Conservation (phyloP, 495 filamentous ascomycete genomes). For the Tuber brumale region DNA sequence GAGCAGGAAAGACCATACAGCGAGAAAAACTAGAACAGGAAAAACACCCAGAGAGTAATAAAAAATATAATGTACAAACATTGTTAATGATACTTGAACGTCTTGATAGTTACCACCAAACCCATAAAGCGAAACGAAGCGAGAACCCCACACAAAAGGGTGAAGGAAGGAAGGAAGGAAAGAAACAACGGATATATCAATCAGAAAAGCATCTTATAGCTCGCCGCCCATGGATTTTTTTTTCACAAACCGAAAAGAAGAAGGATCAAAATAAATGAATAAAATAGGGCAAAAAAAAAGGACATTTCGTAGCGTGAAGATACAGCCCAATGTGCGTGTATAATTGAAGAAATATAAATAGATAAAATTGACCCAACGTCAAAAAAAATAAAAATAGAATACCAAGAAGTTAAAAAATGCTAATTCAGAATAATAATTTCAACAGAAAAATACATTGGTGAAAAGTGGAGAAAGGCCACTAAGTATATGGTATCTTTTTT, state of each 20-base stretch:
- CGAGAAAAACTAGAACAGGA: constrained; percentile 1
- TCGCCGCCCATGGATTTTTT: constrained; percentile 15
- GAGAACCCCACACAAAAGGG: constrained; percentile 4
- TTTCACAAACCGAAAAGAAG: constrained; percentile 1
- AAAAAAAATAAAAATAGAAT: neutral
- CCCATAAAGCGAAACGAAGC: constrained; percentile 14
- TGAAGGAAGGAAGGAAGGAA: neutral
- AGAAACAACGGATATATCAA: neutral
- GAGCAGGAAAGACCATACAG: neutral
- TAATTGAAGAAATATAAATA: constrained; percentile 12
- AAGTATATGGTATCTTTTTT: constrained; percentile 31
- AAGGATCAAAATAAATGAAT: constrained; percentile 9
- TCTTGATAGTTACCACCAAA: constrained; percentile 39
- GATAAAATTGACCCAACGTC: constrained; percentile 15
- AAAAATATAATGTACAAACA: constrained; percentile 17
- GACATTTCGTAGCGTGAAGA: constrained; percentile 24
- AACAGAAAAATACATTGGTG: constrained; percentile 26
- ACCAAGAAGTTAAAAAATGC: neutral
- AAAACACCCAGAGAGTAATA: constrained; percentile 13
- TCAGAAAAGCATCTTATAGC: constrained; percentile 20
- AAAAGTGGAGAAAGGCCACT: constrained; percentile 27
- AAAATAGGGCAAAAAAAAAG: constrained; percentile 13
- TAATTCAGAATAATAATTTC: constrained; percentile 19
- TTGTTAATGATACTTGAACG: constrained; percentile 32
- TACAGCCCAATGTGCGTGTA: constrained; percentile 26